These are phyloP conservation scores for Elasticomyces elasticus DNA, from an alignment of 495 filamentous ascomycete genomes.

Conservation along the genomic window DNA sequence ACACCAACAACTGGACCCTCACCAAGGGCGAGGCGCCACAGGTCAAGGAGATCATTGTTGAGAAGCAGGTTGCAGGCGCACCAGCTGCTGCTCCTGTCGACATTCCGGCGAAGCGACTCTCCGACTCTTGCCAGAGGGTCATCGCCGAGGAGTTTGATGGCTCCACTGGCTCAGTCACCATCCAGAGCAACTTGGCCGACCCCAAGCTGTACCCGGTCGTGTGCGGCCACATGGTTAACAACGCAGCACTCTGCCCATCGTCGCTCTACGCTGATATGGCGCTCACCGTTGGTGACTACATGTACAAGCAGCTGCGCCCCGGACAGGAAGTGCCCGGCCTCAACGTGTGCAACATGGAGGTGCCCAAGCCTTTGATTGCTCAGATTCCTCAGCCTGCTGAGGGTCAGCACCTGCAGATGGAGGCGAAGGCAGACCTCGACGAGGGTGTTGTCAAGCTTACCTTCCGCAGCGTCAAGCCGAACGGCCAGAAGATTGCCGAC, in stretches of 20 bases:
- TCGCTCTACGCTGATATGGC: constrained; percentile 44
- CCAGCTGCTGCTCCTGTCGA: constrained; percentile 23
- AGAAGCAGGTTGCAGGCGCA: constrained; percentile 21
- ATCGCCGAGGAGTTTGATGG: constrained; percentile 32
- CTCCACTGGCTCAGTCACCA: constrained; percentile 30
- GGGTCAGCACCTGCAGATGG: constrained; percentile 34
- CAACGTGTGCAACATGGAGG: constrained; percentile 36
- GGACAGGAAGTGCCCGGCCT: constrained; percentile 27
- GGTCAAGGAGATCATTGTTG: constrained; percentile 19
- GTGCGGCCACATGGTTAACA: constrained; percentile 36
- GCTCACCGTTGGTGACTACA: constrained; percentile 39
- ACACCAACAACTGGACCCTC: constrained; percentile 42
- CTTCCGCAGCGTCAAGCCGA: constrained; percentile 33
- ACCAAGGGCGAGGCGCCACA: constrained; percentile 37
- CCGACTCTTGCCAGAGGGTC: constrained; percentile 36
- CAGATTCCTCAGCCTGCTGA: constrained; percentile 30
- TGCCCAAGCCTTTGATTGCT: constrained; percentile 33
- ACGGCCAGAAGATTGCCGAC: constrained; percentile 31
- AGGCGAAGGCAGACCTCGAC: constrained; percentile 36
- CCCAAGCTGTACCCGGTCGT: constrained; percentile 32
- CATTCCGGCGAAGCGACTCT: constrained; percentile 28
- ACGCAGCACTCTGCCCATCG: constrained; percentile 35
- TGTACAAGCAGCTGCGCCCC: constrained; percentile 37
- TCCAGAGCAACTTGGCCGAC: constrained; percentile 34
- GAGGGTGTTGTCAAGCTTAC: constrained; percentile 27